Conservation (phyloP, 441 rosid genomes). For the Arabidopsis hybrid region DNA sequence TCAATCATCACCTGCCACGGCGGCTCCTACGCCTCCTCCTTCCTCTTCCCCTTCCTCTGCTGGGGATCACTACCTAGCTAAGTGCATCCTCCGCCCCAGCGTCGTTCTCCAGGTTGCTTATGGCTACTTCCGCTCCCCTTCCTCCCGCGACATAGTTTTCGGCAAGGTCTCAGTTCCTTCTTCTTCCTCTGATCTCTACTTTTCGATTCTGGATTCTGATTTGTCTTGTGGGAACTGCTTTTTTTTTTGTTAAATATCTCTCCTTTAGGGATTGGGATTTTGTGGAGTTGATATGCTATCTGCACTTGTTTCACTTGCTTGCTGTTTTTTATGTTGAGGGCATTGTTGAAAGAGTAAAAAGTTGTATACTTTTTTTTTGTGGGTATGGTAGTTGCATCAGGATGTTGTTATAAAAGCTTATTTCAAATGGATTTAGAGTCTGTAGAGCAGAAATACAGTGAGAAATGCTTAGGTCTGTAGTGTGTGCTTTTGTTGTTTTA, state of each 20-base stretch:
- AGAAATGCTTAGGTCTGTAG: conserved; percentile 6
- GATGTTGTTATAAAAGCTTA: background rate
- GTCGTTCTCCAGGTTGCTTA: conserved; percentile 83
- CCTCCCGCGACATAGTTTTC: conserved; percentile 79
- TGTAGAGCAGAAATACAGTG: conserved; percentile 17
- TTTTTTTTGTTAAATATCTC: background rate
- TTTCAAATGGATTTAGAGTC: background rate
- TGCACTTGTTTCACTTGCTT: conserved; percentile 16
- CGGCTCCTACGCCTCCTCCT: conserved; percentile 52
- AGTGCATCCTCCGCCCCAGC: conserved; percentile 86
- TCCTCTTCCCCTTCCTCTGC: conserved; percentile 50
- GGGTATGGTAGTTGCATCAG: conserved; percentile 20
- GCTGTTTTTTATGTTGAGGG: conserved; percentile 10
- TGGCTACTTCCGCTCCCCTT: conserved; percentile 80
- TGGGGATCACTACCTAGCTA: conserved; percentile 76
- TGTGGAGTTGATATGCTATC: conserved; percentile 22
- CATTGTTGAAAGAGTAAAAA: background rate
- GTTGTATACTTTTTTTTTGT: conserved; percentile 19
- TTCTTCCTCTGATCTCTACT: conserved; percentile 13
- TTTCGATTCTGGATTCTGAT: conserved; percentile 26
- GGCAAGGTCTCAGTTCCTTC: conserved; percentile 67
- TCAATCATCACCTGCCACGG: conserved; percentile 65
- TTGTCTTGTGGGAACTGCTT: background rate
- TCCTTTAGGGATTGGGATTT: conserved; percentile 39
- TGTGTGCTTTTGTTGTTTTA: conserved; percentile 8